A percentile compares a stretch with the other conserved stretches of the same genome.
Conservation (phyloP, 257 asterid genomes). For the Petunia secreta region DNA sequence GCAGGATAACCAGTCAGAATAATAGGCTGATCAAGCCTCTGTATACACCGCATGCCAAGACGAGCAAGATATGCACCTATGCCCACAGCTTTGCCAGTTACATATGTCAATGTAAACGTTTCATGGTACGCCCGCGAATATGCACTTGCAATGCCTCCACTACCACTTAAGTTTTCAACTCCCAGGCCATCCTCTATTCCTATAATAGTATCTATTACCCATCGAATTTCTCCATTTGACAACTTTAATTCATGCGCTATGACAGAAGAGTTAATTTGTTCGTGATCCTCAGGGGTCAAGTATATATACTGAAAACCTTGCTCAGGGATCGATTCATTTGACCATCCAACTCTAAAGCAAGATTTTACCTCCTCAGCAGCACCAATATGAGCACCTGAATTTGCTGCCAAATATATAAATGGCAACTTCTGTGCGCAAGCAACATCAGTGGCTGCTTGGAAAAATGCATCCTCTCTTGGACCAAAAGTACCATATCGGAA, state of each 20-base stretch:
- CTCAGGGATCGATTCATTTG: conserved; percentile 86
- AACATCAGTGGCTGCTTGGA: conserved; percentile 81
- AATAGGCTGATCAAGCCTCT: conserved; percentile 93
- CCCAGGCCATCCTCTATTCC: conserved; percentile 95
- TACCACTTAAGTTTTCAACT: conserved; percentile 82
- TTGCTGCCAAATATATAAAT: conserved; percentile 91
- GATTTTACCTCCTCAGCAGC: conserved; percentile 97
- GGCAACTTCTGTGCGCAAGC: conserved; percentile 86
- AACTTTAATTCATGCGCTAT: conserved; percentile 74
- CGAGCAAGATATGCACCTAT: conserved; percentile 99
- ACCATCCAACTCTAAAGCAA: conserved; percentile 98
- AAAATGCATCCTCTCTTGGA: conserved; percentile 91
- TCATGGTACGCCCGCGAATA: conserved; percentile 92
- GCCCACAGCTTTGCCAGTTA: conserved; percentile 94
- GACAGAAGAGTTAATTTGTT: conserved; percentile 69
- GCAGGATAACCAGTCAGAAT: conserved; percentile 98
- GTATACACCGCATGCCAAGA: conserved; percentile 97
- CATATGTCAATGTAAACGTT: conserved; percentile 90
- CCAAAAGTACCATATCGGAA: conserved; percentile 95
- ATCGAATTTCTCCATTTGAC: conserved; percentile 74
- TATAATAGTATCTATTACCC: conserved; percentile 86
- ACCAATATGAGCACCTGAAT: conserved; percentile 99
- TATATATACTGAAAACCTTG: conserved; percentile 91
- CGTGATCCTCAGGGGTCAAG: conserved; percentile 82
- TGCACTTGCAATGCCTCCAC: conserved; percentile 98